Evolutionary conservation across 331 rosid species (phyloP).

Genomic region (Malus hybrid): DNA sequence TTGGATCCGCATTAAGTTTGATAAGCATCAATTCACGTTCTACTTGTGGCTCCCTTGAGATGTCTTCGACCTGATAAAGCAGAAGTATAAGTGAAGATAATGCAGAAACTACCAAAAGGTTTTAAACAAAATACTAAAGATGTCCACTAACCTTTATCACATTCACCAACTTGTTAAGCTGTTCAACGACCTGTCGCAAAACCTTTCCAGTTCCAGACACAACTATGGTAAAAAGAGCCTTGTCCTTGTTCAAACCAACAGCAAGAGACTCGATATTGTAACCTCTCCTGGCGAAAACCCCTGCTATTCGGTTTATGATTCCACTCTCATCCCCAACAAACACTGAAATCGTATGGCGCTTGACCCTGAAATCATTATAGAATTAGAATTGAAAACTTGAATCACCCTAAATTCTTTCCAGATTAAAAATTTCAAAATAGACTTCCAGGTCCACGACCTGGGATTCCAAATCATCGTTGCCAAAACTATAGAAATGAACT

Average conservation of each 20-base stretch:
- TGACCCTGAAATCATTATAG: constrained; percentile 33
- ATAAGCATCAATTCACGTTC: constrained; percentile 58
- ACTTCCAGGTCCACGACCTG: neutral
- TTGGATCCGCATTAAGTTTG: constrained; percentile 49
- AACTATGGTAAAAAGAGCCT: constrained; percentile 56
- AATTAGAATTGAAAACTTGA: neutral
- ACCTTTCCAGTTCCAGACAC: constrained; percentile 50
- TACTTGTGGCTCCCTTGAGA: constrained; percentile 51
- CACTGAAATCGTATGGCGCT: constrained; percentile 50
- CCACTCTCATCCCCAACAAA: constrained; percentile 68
- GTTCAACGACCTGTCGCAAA: constrained; percentile 51
- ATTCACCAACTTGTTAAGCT: constrained; percentile 56
- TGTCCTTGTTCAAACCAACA: constrained; percentile 55
- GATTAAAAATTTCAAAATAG: neutral
- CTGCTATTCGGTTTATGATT: constrained; percentile 58
- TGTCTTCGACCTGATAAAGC: constrained; percentile 48
- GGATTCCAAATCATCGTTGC: neutral
- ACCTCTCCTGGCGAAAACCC: constrained; percentile 60
- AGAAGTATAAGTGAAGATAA: neutral
- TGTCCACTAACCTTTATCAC: constrained; percentile 35
- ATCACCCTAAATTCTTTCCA: neutral
- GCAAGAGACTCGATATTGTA: constrained; percentile 64
- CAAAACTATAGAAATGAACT: no score
- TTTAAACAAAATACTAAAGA: neutral
- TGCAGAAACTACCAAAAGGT: neutral